These are phyloP conservation scores for Stagonosporopsis chrysanthemi DNA, from an alignment of 2,329 filamentous ascomycete genomes.

Conservation along the genomic window DNA sequence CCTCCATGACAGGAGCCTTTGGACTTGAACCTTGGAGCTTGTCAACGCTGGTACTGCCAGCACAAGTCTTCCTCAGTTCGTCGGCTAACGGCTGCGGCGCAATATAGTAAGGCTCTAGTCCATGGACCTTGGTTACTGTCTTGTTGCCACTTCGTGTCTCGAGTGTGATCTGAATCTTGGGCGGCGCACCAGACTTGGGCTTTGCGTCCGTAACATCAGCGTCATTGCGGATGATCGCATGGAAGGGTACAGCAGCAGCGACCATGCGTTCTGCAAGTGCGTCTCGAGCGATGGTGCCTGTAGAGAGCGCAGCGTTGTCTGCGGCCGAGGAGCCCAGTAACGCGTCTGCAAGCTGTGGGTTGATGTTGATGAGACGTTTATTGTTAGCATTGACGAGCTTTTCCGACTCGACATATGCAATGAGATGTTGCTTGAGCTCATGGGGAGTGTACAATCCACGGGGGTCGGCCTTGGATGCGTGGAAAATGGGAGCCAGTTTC, in stretches of 20 bases:
- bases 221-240: slow-evolving; percentile 62
- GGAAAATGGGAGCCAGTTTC: slow-evolving; percentile 64
- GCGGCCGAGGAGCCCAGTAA: slow-evolving; percentile 63
- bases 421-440: slow-evolving; percentile 65
- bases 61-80: slow-evolving; percentile 71
- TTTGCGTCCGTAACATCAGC: slow-evolving; percentile 56
- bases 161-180: slow-evolving; percentile 66
- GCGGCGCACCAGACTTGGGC: slow-evolving; percentile 66
- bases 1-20: slow-evolving; percentile 70
- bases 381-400: slow-evolving; percentile 64
- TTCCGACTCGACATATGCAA: slow-evolving; percentile 66
- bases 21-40: slow-evolving; percentile 66
- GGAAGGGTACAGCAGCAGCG: slow-evolving; percentile 63
- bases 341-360: slow-evolving; percentile 68
- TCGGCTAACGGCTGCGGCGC: slow-evolving; percentile 67
- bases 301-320: slow-evolving; percentile 64
- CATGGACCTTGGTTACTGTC: slow-evolving; percentile 68
- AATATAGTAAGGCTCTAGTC: slow-evolving; percentile 68
- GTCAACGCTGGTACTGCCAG: slow-evolving; percentile 71
- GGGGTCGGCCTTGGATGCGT: slow-evolving; percentile 57
- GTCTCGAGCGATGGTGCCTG: slow-evolving; percentile 66
- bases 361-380: slow-evolving; percentile 67
- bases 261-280: slow-evolving; percentile 66
- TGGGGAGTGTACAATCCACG: slow-evolving; percentile 65
- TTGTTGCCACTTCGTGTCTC: slow-evolving; percentile 73